These are phyloP conservation scores for Ricinus communis DNA, from an alignment of 345 rosid genomes.

Conservation along the genomic window DNA sequence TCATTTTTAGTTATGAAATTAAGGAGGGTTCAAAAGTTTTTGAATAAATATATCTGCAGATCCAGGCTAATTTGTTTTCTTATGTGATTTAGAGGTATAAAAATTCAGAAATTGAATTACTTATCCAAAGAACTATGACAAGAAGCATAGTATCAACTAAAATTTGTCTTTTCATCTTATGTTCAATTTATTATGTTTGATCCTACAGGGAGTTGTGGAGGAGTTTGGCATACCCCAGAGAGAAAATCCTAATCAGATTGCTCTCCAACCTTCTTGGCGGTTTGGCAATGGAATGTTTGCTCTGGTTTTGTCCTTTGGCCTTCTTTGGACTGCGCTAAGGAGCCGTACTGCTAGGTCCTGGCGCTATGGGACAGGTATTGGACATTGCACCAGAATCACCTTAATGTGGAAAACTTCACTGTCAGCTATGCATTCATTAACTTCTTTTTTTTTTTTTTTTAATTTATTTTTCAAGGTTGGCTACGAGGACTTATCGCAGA, in stretches of 20 bases:
- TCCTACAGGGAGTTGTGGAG: constrained; percentile 67
- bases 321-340: constrained; percentile 64
- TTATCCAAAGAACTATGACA: neutral
- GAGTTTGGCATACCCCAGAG: constrained; percentile 85
- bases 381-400: neutral
- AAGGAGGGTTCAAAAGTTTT: neutral
- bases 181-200: constrained; percentile 1
- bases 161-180: neutral
- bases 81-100: neutral
- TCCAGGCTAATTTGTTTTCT: neutral
- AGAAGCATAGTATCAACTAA: neutral
- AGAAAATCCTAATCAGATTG: constrained; percentile 54
- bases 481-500: constrained; percentile 84
- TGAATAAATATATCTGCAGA: constrained; percentile 5
- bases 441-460: neutral
- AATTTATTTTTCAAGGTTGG: constrained; percentile 41
- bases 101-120: neutral
- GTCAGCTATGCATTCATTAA: neutral
- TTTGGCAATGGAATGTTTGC: constrained; percentile 94
- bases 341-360: constrained; percentile 89
- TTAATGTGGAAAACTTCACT: neutral
- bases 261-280: constrained; percentile 81
- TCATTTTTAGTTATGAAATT: neutral
- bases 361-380: constrained; percentile 80
- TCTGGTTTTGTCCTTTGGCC: constrained; percentile 77